Evolutionary conservation across 768 basidiomycete species (phyloP), one percentile per base, ranked within the genome.

Genomic region (Lactarius sanguifluus): DNA sequence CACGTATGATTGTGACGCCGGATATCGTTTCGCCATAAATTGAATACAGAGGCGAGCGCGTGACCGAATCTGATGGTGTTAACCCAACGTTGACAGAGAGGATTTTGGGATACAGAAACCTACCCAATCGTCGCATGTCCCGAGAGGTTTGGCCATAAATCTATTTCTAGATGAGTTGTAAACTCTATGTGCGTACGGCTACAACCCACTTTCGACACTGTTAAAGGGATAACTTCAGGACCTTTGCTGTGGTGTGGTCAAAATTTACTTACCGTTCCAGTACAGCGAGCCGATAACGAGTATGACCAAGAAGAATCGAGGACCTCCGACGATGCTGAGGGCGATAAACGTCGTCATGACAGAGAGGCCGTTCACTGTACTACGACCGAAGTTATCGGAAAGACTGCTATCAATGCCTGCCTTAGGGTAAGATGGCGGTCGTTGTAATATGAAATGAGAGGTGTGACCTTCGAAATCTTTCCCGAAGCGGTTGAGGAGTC

Each of bases 91-190:
- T 20, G 20, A 57, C 38, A 28, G 34, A 5, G 25, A 5, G 20
- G 23, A 36, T 61, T 56, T 34, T 18, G n/a, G 61, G 13, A 52
- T 41, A 62, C 16, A 34, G 56, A 64, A 10, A 73, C 81, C 47
- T 75, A 87, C 90, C 90, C 68, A 91, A 77, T 61, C 91, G 82
- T 67, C 91, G 83, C 89, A 93, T 88, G 74, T 93, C 92, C 64
- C 95, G 82, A 16, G 92, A 91, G 0, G 92, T 92, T 76, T 94
- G 94, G 45, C 91, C 88, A 68, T 91, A 93, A n/a, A 83, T 76
- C 71, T 79, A 32, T 41, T 43, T 47, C n/a, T 30, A 67, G 79
- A 61, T 47, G 23, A 59, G 30, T 45, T 34, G n/a, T 64, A n/a
- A 32, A 20, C 12, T 20, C 16, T 32, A 32, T 34, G 20, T 25